Conservation (phyloP, 345 rosid species). For the Angophora floribunda region DNA sequence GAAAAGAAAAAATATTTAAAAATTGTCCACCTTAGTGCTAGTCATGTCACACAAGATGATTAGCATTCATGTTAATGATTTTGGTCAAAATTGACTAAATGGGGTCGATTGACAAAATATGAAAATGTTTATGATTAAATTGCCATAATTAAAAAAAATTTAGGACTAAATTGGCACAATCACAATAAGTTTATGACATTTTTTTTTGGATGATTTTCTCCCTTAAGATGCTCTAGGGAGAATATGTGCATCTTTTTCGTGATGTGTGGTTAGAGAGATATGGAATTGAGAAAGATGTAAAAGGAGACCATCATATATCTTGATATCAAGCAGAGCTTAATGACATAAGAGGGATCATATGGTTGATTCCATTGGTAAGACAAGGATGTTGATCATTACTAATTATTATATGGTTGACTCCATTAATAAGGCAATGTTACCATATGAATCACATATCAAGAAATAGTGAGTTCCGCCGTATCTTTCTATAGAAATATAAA, state of each 20-base stretch:
- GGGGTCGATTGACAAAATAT: neutral
- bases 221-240: neutral
- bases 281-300: too few species aligned
- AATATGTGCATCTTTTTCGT: neutral
- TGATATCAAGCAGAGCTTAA: neutral
- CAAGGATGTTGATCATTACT: neutral
- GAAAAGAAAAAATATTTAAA: neutral
- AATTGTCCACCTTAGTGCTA: fast-evolving
- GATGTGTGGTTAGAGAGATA: too few species aligned
- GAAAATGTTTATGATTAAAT: fast-evolving
- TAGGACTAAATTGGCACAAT: fast-evolving
- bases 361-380: neutral
- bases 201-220: neutral
- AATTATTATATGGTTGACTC: neutral
- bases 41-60: fast-evolving
- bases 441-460: neutral
- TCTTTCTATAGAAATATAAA: neutral
- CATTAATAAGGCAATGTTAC: neutral
- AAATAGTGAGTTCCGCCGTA: too few species aligned
- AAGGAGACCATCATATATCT: neutral
- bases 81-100: fast-evolving
- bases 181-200: fast-evolving
- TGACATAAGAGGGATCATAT: neutral
- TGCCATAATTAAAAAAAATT: fast-evolving
- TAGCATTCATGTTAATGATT: fast-evolving